Evolutionary conservation across 768 basidiomycete species (phyloP).

Genomic region (Pulveroboletus sp.): DNA sequence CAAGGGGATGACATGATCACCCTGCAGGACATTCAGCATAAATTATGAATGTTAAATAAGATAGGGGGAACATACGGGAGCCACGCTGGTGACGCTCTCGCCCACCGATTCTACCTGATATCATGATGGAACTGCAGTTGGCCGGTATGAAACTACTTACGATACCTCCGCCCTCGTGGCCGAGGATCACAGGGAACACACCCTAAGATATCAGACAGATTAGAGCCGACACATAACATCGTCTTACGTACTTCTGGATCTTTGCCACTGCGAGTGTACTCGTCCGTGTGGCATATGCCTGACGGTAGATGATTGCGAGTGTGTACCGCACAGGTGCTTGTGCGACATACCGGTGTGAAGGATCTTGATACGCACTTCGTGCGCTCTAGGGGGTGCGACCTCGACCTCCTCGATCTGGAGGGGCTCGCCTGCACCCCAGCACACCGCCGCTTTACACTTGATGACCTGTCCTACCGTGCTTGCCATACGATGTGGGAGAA

Average conservation of each 20-base stretch:
- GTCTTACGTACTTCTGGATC: slow-evolving; percentile 76
- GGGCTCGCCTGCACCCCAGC: slow-evolving; percentile 89
- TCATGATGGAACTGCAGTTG: background rate
- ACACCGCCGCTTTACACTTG: slow-evolving; percentile 90
- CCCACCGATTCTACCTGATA: slow-evolving; percentile 93
- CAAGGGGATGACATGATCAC: slow-evolving; percentile 96
- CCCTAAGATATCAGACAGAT: slow-evolving; percentile 47
- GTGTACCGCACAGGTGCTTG: slow-evolving; percentile 2
- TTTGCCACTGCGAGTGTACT: slow-evolving; percentile 93
- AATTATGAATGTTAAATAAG: background rate
- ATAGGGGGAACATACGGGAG: slow-evolving; percentile 39
- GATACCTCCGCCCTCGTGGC: slow-evolving; percentile 92
- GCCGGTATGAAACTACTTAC: slow-evolving; percentile 43
- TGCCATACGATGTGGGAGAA: slow-evolving; percentile 51
- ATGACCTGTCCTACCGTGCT: slow-evolving; percentile 72
- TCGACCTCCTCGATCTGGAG: slow-evolving; percentile 90
- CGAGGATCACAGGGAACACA: slow-evolving; percentile 88
- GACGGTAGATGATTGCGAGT: background rate
- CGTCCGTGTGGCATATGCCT: slow-evolving; percentile 98
- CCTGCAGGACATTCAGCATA: slow-evolving; percentile 35
- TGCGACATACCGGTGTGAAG: slow-evolving; percentile 73
- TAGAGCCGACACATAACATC: background rate
- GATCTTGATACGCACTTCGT: slow-evolving; percentile 93
- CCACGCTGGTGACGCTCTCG: slow-evolving; percentile 84
- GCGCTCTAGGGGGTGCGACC: slow-evolving; percentile 84